These are phyloP conservation scores for Candida krabiensis DNA, from an alignment of 805 yeast species.

Conservation along the genomic window DNA sequence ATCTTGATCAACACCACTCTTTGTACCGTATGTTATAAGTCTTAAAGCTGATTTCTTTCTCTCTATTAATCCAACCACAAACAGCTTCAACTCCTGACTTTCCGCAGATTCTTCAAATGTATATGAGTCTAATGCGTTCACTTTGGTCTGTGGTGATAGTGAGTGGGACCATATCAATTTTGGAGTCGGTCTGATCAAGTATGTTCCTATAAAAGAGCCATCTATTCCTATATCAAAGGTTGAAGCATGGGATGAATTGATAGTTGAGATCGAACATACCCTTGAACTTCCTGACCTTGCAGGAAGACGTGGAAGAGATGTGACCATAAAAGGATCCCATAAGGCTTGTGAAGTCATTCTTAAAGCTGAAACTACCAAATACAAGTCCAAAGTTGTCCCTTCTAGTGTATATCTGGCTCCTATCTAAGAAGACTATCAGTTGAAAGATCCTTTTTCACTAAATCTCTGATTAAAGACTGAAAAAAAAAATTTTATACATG, in stretches of 20 bases:
- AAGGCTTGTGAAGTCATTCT: slow-evolving; percentile 21
- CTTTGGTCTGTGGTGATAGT: slow-evolving; percentile 45
- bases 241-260: slow-evolving; percentile 31
- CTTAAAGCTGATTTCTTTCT: slow-evolving; percentile 32
- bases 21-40: slow-evolving; percentile 27
- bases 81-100: slow-evolving; percentile 22
- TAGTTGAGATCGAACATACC: slow-evolving; percentile 27
- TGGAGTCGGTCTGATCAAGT: slow-evolving; percentile 56
- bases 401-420: too few species aligned
- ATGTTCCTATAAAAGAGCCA: slow-evolving; percentile 52
- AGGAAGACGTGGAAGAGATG: slow-evolving; percentile 33
- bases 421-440: too few species aligned
- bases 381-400: too few species aligned
- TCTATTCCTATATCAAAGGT: slow-evolving; percentile 52
- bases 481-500: slow-evolving; percentile 4
- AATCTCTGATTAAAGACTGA: too few species aligned
- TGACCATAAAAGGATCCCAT: slow-evolving; percentile 33
- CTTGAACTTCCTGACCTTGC: slow-evolving; percentile 20
- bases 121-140: slow-evolving; percentile 42
- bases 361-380: neutral
- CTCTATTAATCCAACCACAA: slow-evolving; percentile 37
- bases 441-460: too few species aligned
- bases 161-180: slow-evolving; percentile 56
- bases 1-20: slow-evolving; percentile 11
- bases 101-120: slow-evolving; percentile 20